Conservation (phyloP, 805 yeast genomes). For the Clavispora phyllophila region DNA sequence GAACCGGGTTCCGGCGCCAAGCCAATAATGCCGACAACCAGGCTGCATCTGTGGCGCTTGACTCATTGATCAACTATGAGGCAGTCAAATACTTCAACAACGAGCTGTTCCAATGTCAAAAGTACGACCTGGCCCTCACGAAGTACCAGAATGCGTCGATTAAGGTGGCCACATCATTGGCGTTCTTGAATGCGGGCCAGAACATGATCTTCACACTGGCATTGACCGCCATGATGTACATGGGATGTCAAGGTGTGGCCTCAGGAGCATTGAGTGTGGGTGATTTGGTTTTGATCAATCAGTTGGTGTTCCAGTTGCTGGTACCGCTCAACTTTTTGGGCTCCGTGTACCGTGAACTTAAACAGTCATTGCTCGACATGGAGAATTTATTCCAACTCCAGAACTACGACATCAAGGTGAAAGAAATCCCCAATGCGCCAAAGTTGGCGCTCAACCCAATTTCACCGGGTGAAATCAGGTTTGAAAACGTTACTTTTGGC, state of each 20-base stretch:
- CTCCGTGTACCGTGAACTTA: constrained; percentile 89
- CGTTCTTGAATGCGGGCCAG: constrained; percentile 75
- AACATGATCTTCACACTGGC: constrained; percentile 81
- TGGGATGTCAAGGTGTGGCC: constrained; percentile 94
- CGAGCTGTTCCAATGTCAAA: constrained; percentile 71
- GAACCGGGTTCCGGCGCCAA: constrained; percentile 83
- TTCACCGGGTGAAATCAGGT: constrained; percentile 69
- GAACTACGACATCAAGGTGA: constrained; percentile 62
- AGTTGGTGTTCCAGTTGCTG: constrained; percentile 89
- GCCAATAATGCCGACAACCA: constrained; percentile 90
- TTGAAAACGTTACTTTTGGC: constrained; percentile 90
- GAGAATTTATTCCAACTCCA: constrained; percentile 87
- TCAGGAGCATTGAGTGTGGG: constrained; percentile 83
- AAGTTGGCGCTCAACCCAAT: constrained; percentile 45
- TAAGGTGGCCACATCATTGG: constrained; percentile 79
- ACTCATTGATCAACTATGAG: constrained; percentile 89
- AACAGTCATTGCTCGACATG: constrained; percentile 92
- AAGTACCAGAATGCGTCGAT: constrained; percentile 71
- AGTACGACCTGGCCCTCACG: constrained; percentile 70
- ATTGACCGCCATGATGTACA: constrained; percentile 93
- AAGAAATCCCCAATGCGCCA: constrained; percentile 58
- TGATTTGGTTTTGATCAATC: constrained; percentile 90
- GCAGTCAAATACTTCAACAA: constrained; percentile 93
- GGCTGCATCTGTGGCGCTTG: constrained; percentile 93
- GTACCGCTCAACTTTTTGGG: constrained; percentile 94